A percentile compares a stretch with the other conserved stretches of the same genome.
Conservation (phyloP, 2,329 filamentous ascomycete species). For the Colletotrichum higginsianum region DNA sequence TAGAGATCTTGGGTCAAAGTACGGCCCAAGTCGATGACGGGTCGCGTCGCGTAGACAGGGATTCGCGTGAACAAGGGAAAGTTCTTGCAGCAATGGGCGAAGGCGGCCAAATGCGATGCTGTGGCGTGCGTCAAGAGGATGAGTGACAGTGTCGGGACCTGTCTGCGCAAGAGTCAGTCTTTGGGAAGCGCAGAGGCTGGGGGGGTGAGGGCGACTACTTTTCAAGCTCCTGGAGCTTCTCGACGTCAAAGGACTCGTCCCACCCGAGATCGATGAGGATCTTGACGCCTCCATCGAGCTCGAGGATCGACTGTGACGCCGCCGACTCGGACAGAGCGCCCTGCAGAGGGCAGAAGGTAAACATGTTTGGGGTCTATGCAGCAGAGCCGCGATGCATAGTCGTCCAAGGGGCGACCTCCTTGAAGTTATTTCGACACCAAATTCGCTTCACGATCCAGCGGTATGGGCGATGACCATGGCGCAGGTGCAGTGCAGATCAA, state of each 20-base stretch:
- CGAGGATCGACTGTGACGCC: constrained; percentile 94
- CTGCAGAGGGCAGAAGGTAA: constrained; percentile 93
- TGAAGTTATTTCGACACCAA: background rate
- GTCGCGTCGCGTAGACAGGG: constrained; percentile 93
- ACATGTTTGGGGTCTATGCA: constrained; percentile 72
- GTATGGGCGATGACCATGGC: constrained; percentile 27
- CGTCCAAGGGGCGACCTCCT: background rate
- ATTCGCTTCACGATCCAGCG: background rate
- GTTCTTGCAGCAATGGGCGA: constrained; percentile 97
- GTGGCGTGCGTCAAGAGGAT: constrained; percentile 97
- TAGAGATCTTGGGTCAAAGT: constrained; percentile 95
- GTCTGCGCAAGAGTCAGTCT: constrained; percentile 65
- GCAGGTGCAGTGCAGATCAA: constrained; percentile 6
- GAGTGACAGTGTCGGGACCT: constrained; percentile 91
- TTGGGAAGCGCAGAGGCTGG: background rate
- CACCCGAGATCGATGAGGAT: constrained; percentile 95
- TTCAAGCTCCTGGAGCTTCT: constrained; percentile 88
- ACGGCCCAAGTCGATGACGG: constrained; percentile 92
- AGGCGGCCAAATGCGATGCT: constrained; percentile 90
- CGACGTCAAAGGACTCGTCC: constrained; percentile 91
- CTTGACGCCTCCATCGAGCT: constrained; percentile 97
- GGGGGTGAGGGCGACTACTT: constrained; percentile 70
- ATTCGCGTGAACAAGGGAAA: constrained; percentile 93
- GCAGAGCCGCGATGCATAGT: constrained; percentile 24
- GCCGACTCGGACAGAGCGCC: constrained; percentile 90